A percentile compares a stretch with the other conserved stretches of the same genome.
Evolutionary conservation across 257 asterid genomes (phyloP).

Genomic region (Plantago elongata): DNA sequence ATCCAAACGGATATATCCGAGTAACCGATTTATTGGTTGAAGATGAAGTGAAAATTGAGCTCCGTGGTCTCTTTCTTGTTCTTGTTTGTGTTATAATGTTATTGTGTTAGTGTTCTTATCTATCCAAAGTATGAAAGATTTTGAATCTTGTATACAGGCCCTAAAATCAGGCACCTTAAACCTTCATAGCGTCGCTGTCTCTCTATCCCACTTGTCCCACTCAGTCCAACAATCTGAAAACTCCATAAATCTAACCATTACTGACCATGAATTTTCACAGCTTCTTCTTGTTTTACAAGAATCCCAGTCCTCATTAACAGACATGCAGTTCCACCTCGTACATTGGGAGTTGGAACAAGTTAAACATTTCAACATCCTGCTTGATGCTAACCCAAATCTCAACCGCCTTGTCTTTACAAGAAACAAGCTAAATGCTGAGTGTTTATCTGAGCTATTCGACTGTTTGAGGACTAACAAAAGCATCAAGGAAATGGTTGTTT

Average conservation of each 20-base stretch:
- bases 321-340: constrained; percentile 56
- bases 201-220: constrained; percentile 45
- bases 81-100: no score
- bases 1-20: no score
- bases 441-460: constrained; percentile 49
- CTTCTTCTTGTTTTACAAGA: constrained; percentile 36
- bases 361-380: constrained; percentile 30
- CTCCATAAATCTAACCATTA: constrained; percentile 46
- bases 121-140: constrained; percentile 34
- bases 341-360: constrained; percentile 55
- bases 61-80: no score
- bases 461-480: constrained; percentile 34
- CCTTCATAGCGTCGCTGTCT: constrained; percentile 52
- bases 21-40: no score
- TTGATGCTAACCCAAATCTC: constrained; percentile 32
- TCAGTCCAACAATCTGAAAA: constrained; percentile 53
- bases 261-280: constrained; percentile 39
- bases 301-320: constrained; percentile 26
- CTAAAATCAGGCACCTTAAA: constrained; percentile 34
- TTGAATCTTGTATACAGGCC: constrained; percentile 47
- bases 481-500: constrained; percentile 43
- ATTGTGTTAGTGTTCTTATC: constrained; percentile 7
- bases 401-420: constrained; percentile 42
- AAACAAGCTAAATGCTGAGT: constrained; percentile 42
- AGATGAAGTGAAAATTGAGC: no score